Evolutionary conservation across 495 filamentous ascomycete species (phyloP).

Genomic region (Penicillium taxi): DNA sequence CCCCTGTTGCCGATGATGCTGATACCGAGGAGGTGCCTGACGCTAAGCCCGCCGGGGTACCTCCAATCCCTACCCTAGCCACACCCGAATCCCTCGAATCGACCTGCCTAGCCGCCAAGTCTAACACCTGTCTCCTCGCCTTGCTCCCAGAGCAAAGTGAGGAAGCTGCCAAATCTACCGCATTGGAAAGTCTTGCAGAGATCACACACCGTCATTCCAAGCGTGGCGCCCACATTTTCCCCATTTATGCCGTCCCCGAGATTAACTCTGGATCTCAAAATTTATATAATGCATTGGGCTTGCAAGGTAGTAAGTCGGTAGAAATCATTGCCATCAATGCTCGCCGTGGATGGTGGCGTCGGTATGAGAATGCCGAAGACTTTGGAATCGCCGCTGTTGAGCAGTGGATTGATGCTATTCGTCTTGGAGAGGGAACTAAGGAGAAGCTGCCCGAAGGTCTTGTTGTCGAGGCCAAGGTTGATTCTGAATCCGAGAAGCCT

Average conservation of each 20-base stretch:
- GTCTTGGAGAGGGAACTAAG: constrained; percentile 77
- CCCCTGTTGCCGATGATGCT: constrained; percentile 26
- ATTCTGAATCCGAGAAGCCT: constrained; percentile 27
- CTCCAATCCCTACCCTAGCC: constrained; percentile 43
- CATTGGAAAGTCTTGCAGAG: constrained; percentile 59
- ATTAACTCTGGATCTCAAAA: constrained; percentile 48
- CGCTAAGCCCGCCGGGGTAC: constrained; percentile 38
- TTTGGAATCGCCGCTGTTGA: constrained; percentile 58
- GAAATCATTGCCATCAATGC: constrained; percentile 79
- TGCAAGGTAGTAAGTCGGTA: constrained; percentile 37
- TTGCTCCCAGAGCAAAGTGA: constrained; percentile 53
- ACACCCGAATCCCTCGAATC: constrained; percentile 53
- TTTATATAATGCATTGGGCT: constrained; percentile 53
- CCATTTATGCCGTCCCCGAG: constrained; percentile 67
- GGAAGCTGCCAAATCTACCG: constrained; percentile 44
- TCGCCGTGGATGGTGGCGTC: constrained; percentile 77
- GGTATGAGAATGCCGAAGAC: constrained; percentile 49
- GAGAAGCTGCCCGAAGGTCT: constrained; percentile 70
- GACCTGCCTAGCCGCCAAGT: constrained; percentile 66
- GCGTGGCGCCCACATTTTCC: constrained; percentile 63
- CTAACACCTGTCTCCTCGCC: constrained; percentile 78
- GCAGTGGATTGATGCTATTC: constrained; percentile 79
- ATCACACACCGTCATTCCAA: constrained; percentile 65
- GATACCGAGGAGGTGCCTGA: constrained; percentile 35
- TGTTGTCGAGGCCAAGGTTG: constrained; percentile 35